Percentiles rank a stretch among this genome's conserved stretches.
phyloP scores from a whole-genome alignment of 2,329 filamentous ascomycete species.

The Cladosporium sp. region DNA sequence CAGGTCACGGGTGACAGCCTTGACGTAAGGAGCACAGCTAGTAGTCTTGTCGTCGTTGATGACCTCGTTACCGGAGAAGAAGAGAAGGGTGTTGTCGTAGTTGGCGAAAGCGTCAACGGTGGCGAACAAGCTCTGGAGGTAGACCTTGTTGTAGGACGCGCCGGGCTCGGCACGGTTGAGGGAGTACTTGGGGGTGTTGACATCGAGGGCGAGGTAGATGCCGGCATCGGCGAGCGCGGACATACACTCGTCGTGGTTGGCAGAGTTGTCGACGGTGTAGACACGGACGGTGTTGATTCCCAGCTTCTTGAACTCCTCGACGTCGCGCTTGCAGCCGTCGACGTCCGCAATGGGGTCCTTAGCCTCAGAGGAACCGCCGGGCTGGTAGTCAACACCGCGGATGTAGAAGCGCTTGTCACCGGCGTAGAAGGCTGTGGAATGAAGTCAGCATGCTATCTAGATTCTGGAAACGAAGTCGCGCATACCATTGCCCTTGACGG shows the following conservation, averaged over 20 bases:
- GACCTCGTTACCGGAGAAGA: slow-evolving; percentile 76
- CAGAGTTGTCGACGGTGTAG: slow-evolving; percentile 85
- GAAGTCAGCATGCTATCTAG: slow-evolving; percentile 14
- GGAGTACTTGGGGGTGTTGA: slow-evolving; percentile 87
- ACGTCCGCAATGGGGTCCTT: slow-evolving; percentile 71
- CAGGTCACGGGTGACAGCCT: slow-evolving; percentile 70
- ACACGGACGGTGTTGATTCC: slow-evolving; percentile 89
- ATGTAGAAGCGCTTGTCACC: slow-evolving; percentile 56
- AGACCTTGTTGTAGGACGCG: slow-evolving; percentile 77
- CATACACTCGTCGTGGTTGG: slow-evolving; percentile 82
- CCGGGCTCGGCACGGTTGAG: slow-evolving; percentile 71
- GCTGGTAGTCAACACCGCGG: slow-evolving; percentile 51
- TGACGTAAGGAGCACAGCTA: slow-evolving; percentile 60
- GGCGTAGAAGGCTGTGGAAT: slow-evolving; percentile 52
- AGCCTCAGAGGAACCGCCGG: slow-evolving; percentile 54
- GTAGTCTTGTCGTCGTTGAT: slow-evolving; percentile 55
- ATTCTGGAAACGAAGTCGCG: slow-evolving; percentile 26
- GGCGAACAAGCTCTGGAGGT: slow-evolving; percentile 80
- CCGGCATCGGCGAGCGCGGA: slow-evolving; percentile 68
- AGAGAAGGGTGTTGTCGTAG: slow-evolving; percentile 81
- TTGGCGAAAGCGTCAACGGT: slow-evolving; percentile 77
- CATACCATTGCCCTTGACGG: slow-evolving; percentile 52
- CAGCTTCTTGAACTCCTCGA: slow-evolving; percentile 73
- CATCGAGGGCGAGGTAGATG: slow-evolving; percentile 87
- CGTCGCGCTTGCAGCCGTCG: slow-evolving; percentile 68